Evolutionary conservation across 1,284 basidiomycete genomes (phyloP).

Genomic region (Anthracocystis setariae): DNA sequence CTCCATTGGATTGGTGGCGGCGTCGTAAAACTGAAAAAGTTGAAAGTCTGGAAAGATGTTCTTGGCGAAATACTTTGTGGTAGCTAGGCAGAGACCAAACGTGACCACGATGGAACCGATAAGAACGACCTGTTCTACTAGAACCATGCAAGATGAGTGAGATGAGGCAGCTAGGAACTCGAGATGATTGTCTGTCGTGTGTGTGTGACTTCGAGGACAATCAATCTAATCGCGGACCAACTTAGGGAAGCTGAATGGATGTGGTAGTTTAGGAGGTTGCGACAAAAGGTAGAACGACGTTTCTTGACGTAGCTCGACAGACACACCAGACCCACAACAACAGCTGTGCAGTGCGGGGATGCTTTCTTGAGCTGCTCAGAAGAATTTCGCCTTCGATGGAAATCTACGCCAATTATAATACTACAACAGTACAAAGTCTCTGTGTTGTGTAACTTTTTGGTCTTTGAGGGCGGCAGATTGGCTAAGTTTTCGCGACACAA

Average conservation of each 20-base stretch:
- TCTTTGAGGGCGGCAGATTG: too few species aligned
- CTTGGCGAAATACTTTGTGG: constrained; percentile 36
- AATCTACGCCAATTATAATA: not conserved
- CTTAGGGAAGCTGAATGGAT: not conserved
- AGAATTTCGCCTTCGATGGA: not conserved
- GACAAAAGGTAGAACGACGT: not conserved
- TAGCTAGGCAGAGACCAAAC: constrained; percentile 43
- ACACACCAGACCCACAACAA: not conserved
- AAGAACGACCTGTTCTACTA: constrained; percentile 44
- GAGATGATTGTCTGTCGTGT: not conserved
- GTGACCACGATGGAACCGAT: constrained; percentile 50
- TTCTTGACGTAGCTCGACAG: not conserved
- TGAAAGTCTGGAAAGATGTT: constrained; percentile 35
- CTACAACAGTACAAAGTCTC: too few species aligned
- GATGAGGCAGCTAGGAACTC: not conserved
- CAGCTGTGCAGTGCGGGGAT: constrained; percentile 1
- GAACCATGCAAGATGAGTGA: constrained; percentile 29
- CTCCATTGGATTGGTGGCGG: constrained; percentile 61
- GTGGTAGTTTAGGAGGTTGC: not conserved
- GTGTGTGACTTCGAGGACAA: not conserved
- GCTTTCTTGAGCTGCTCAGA: not conserved
- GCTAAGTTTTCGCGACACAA: too few species aligned
- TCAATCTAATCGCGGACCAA: not conserved
- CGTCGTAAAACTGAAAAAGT: constrained; percentile 50
- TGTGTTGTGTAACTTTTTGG: too few species aligned